Evolutionary conservation across 2,329 filamentous ascomycete genomes (phyloP), one percentile per base, ranked within the genome.

Genomic region (Xylaria multiplex): DNA sequence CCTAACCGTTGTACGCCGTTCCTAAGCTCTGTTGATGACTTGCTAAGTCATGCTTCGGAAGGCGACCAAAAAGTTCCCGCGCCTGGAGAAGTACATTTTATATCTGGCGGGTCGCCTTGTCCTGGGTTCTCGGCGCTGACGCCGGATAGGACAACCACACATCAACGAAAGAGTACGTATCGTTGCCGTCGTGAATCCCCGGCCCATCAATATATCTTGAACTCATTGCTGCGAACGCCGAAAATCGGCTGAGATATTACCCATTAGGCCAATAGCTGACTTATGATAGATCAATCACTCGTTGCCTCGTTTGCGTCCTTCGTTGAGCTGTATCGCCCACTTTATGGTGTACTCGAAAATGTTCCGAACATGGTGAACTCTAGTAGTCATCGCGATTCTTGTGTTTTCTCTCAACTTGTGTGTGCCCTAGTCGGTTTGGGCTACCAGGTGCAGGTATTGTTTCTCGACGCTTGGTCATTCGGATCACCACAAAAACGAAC

Each of bases 321-420:
- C 65, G 82, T 95, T 1, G 92, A 96, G 68, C 79, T 93, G 0
- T 93, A 92, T 69, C 85, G 90, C 0, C 92, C 93, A 0, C 83
- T 86, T n/a, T 95, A 91, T 73, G 91, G 89, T 0, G 70, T 95
- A 0, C 82, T 96, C 0, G 93, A 96, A 76, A 96, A 96, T 70
- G 93, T 96, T 0, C 78, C 86, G 0, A 82, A 80, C 0, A 92
- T 95, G 79, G 84, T 91, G 0, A 83, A 79, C 53, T 81, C 74
- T 27, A 79, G 80, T 19, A 80, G 76, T 19, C 79, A 77, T 37
- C 79, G 83, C 16, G 79, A 83, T 3, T 82, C 90, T 22, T 91
- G 92, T 64, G 86, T 92, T 0, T 88, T 94, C 58, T 89, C 88
- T 1, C 91, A 94, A 70, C 81, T 96, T 0, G 82, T 96, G 9